Conservation (phyloP, 192 early-diverging fungal genomes). For the Phycomyces nitens region DNA sequence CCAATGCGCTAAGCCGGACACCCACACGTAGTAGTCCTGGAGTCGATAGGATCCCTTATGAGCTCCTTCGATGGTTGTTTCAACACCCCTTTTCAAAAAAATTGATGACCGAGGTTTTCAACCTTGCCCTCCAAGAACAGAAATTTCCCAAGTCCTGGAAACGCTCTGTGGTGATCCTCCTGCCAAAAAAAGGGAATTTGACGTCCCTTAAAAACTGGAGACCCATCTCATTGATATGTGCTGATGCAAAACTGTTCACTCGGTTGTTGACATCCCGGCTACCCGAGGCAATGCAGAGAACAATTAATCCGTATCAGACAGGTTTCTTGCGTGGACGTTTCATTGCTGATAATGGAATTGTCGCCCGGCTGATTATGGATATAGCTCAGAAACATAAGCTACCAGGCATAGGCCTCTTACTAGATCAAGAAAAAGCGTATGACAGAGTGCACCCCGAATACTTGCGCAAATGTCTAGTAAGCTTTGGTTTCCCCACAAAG, state of each 20-base stretch:
- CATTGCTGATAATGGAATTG: slow-evolving; percentile 10
- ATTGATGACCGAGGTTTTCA: not conserved
- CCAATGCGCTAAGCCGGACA: not conserved
- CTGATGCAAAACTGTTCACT: slow-evolving; percentile 13
- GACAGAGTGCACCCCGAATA: too few species aligned
- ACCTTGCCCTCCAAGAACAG: not conserved
- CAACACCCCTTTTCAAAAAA: too few species aligned
- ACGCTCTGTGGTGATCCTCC: slow-evolving; percentile 11
- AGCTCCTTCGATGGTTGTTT: not conserved
- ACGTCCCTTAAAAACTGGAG: slow-evolving; percentile 8
- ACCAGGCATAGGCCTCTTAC: too few species aligned
- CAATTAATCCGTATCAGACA: slow-evolving; percentile 22
- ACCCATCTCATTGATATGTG: not conserved
- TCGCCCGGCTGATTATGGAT: not conserved
- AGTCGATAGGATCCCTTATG: not conserved
- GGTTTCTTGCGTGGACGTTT: slow-evolving; percentile 4
- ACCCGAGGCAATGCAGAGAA: not conserved
- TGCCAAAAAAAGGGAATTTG: slow-evolving; percentile 25
- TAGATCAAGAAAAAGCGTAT: too few species aligned
- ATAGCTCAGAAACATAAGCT: too few species aligned
- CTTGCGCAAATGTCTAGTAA: too few species aligned
- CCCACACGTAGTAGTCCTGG: not conserved
- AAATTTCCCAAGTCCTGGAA: not conserved
- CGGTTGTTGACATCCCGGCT: not conserved
- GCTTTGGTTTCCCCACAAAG: too few species aligned